phyloP scores from a whole-genome alignment of 208 protist species.

The Trypanosoma rangeli region DNA sequence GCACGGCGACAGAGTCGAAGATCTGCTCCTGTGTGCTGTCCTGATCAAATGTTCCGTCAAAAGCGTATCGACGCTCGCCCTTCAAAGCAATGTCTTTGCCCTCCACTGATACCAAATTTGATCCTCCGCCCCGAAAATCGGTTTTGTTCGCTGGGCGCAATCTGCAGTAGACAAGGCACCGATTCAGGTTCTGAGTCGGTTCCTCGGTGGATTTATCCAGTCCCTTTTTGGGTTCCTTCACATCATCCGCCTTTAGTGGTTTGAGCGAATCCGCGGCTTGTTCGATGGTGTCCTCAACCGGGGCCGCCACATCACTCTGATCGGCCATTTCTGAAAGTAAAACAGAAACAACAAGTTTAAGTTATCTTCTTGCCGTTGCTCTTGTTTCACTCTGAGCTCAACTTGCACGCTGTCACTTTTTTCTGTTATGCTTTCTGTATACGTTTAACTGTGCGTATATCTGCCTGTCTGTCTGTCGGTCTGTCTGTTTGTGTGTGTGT shows the following conservation, averaged over 20 bases:
- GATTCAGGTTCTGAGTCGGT: slow-evolving; percentile 16
- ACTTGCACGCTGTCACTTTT: background rate
- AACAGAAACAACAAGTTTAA: background rate
- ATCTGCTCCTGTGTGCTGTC: slow-evolving; percentile 71
- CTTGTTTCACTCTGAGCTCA: background rate
- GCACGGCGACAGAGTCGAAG: slow-evolving; percentile 74
- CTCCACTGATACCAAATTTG: slow-evolving; percentile 49
- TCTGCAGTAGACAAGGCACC: slow-evolving; percentile 84
- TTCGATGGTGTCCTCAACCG: background rate
- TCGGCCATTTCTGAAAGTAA: slow-evolving; percentile 9
- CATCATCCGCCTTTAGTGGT: slow-evolving; percentile 1
- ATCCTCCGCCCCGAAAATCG: slow-evolving; percentile 69
- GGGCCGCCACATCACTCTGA: background rate
- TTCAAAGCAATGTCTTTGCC: slow-evolving; percentile 66
- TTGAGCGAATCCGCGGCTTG: background rate
- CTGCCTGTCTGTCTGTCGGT: background rate
- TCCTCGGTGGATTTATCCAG: background rate
- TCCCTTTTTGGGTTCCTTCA: background rate
- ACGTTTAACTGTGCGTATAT: background rate
- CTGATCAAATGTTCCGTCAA: slow-evolving; percentile 78
- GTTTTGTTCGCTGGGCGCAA: slow-evolving; percentile 67
- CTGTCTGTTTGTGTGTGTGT: too few species aligned
- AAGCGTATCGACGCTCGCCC: slow-evolving; percentile 84
- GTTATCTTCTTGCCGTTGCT: background rate
- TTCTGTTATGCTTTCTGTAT: background rate